Evolutionary conservation across 495 filamentous ascomycete species (phyloP), one percentile per base, ranked within the genome.

Genomic region (Sordaria brevicollis): DNA sequence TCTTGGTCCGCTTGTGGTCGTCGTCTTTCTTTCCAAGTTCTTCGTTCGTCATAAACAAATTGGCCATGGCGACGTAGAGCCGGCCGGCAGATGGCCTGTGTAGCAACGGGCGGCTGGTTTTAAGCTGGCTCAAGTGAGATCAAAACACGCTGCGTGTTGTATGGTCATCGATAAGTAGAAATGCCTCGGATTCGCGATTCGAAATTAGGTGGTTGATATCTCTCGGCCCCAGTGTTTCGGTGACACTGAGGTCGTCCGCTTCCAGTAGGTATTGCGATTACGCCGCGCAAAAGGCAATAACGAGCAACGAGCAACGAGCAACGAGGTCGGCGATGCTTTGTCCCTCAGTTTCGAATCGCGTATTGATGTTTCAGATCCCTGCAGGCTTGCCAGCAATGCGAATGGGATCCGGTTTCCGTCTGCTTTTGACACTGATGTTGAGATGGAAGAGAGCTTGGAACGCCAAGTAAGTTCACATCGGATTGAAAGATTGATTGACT

Each of bases 21-120:
- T 85, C 83, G 72, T 85, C 79, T 73, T 85, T 85, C 78, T 84
- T 85, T 37, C 76, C 79, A 67, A 83, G 36, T 68, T 81, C 83
- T 69, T 82, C 82, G 54, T 83, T 76, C 74, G 77, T 80, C 70
- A 79, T 67, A 54, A 83, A 81, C 43, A 84, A 8, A 62, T 31
- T 62, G 25, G 49, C 49, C 49, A 62, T 62, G 49, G 49, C 25
- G 49, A 25, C 25, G 2, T 17, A 62, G 25, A 31, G 49, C 5
- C 49, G 11, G 33, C 13, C 29, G 21, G 25, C 5, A 62, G 13
- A 25, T 13, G 25, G 49, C 11, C 8, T 31, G 25, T 25, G 2
- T 5, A 62, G 49, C 11, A 62, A 31, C 25, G 25, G 49, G 11
- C 33, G 49, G 49, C 49, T 57, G 49, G 25, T 25, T 57, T 31